Conservation (phyloP, 768 basidiomycete genomes). For the Cystofilobasidium ferigula region DNA sequence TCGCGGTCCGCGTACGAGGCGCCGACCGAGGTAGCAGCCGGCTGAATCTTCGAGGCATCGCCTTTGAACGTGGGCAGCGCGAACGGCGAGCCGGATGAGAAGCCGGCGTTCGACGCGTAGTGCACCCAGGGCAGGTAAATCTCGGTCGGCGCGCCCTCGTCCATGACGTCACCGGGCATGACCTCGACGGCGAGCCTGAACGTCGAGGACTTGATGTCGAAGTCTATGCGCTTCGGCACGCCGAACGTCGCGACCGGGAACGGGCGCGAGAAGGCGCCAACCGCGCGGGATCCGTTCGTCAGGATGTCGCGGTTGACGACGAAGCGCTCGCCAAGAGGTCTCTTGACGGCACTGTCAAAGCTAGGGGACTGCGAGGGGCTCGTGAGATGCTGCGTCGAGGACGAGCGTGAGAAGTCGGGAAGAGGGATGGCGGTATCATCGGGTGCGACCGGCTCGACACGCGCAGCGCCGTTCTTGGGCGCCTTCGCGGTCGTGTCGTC, state of each 20-base stretch:
- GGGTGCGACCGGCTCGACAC: neutral
- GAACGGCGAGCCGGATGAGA: neutral
- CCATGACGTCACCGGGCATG: conserved; percentile 46
- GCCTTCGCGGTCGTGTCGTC: conserved; percentile 47
- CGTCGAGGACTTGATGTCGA: conserved; percentile 58
- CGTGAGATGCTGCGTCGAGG: neutral
- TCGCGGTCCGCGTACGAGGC: neutral
- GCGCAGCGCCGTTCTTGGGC: neutral
- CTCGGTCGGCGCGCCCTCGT: conserved; percentile 58
- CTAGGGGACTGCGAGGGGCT: neutral
- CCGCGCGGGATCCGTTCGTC: conserved; percentile 73
- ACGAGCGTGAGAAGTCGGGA: neutral
- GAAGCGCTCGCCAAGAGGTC: conserved; percentile 2
- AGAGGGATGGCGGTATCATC: neutral
- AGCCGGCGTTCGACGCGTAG: conserved; percentile 48
- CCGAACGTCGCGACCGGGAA: conserved; percentile 71
- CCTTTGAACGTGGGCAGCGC: neutral
- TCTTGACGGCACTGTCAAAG: neutral
- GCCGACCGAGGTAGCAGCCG: neutral
- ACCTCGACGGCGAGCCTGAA: conserved; percentile 64
- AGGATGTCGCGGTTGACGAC: conserved; percentile 45
- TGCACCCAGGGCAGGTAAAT: conserved; percentile 85
- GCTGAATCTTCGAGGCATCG: neutral
- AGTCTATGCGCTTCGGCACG: conserved; percentile 52
- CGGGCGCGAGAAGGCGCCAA: conserved; percentile 72